A percentile compares a stretch with the other conserved stretches of the same genome.
These are phyloP conservation scores for Chrysoporthe deuterocubensis DNA, from an alignment of 2,329 filamentous ascomycete genomes.

Conservation along the genomic window DNA sequence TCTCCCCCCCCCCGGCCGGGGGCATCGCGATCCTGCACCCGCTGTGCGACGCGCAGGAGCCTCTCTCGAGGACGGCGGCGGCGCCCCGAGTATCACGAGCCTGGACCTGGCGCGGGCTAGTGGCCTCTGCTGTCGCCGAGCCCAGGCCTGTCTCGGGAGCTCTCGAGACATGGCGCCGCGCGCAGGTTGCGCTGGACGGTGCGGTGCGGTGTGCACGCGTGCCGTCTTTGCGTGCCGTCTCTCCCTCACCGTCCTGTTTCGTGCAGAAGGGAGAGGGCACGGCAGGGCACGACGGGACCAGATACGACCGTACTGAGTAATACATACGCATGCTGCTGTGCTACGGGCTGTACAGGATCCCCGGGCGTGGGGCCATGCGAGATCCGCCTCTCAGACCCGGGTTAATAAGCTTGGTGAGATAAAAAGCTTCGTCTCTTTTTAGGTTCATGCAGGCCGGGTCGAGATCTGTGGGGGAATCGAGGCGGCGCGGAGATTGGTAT, in stretches of 20 bases:
- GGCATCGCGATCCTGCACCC: background rate
- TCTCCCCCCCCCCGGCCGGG: background rate
- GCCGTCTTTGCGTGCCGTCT: too few relatives aligned
- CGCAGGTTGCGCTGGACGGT: too few relatives aligned
- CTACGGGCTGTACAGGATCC: background rate
- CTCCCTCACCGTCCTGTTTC: too few relatives aligned
- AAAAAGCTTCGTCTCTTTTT: slow-evolving; percentile 2
- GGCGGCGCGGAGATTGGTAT: background rate
- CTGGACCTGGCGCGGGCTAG: too few relatives aligned
- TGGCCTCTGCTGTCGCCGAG: too few relatives aligned
- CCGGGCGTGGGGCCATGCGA: slow-evolving; percentile 9
- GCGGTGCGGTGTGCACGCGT: too few relatives aligned
- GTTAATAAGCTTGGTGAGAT: slow-evolving; percentile 9
- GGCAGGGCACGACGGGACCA: too few relatives aligned
- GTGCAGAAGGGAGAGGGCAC: too few relatives aligned
- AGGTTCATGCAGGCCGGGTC: background rate
- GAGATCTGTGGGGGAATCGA: background rate
- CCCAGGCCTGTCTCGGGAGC: too few relatives aligned
- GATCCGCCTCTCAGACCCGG: slow-evolving; percentile 7
- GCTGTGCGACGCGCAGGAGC: background rate
- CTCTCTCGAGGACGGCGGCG: slow-evolving; percentile 5
- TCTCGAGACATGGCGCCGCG: too few relatives aligned
- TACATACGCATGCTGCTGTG: background rate
- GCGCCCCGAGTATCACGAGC: slow-evolving; percentile 3
- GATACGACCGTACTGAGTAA: background rate